Base-by-base conservation (phyloP, 1,139 yeast genomes). In the Taphrina wiesneri region DNA sequence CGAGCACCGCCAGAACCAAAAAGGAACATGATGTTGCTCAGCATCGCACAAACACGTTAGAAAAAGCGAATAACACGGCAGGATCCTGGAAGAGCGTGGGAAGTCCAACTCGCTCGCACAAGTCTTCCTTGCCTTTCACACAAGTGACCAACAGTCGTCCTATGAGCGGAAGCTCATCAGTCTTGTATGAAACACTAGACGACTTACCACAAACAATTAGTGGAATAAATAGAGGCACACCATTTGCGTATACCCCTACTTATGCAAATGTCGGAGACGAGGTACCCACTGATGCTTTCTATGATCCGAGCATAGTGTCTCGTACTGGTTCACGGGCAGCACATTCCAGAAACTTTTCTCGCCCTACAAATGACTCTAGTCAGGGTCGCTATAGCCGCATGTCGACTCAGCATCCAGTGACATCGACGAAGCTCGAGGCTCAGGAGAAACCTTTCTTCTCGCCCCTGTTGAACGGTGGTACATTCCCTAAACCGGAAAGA, bases 1-100 rank as follows among this genome's bases (percentile, higher is more conserved):
- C 64, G 7, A 49, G 64, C 30, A 49, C 57, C 5, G 64, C 64
- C 7, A 41, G 64, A 15, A 45, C 57, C 3, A 52, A 53, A 30
- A 60, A 60, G 32, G 64, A 60, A 43, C 41, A 53, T 43, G 64
- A 60, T 51, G 64, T 60, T 13, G 64, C 64, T 23, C 47, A 41
- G 19, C 64, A 60, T 28, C 46, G 59, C 9, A 39, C 59, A 7
- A 9, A 26, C 28, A 41, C 36, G 15, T 36, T 54, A 5, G 49
- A 54, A 17, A 34, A 34, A 19, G 41, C 34, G 21, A 30, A 52
- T 6, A 34, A 30, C 26, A 17, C 54, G 36, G 54, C 25, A 7
- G 17, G 15, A 21, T 11, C 36, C 5, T 9, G 23, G 32, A 26
- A 11, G n/a, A 26, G 11, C n/a, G 26, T 13, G 6, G 30, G n/a